phyloP scores from a whole-genome alignment of 352 stramenopile genomes.

The Elongisporangium prolatum region DNA sequence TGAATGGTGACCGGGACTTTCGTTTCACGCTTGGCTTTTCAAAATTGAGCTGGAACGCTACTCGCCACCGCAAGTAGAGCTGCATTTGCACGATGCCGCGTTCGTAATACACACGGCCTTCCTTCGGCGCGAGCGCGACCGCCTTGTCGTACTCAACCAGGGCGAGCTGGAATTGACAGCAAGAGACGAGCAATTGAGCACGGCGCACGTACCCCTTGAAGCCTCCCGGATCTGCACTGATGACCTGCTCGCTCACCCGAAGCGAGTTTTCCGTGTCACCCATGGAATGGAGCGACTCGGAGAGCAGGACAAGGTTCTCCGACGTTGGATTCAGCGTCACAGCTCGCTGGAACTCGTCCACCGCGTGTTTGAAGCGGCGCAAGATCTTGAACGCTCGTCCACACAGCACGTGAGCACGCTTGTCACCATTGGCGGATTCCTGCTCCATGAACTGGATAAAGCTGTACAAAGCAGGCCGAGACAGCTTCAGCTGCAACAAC shows the following conservation, averaged over 20 bases:
- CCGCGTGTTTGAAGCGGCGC: slow-evolving; percentile 54
- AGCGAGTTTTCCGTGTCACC: slow-evolving; percentile 78
- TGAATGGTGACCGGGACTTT: slow-evolving; percentile 28
- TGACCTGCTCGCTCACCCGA: slow-evolving; percentile 66
- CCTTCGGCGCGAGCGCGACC: slow-evolving; percentile 48
- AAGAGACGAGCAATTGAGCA: slow-evolving; percentile 56
- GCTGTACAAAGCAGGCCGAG: slow-evolving; percentile 58
- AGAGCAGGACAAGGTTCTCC: slow-evolving; percentile 75
- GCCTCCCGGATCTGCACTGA: slow-evolving; percentile 48
- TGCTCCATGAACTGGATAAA: slow-evolving; percentile 75
- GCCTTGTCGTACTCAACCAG: slow-evolving; percentile 67
- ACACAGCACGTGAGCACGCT: slow-evolving; percentile 43
- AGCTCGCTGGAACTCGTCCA: slow-evolving; percentile 58
- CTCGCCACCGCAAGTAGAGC: slow-evolving; percentile 58
- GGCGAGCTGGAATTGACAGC: slow-evolving; percentile 34
- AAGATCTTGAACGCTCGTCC: slow-evolving; percentile 69
- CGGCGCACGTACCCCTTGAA: slow-evolving; percentile 63
- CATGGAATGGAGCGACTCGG: slow-evolving; percentile 73
- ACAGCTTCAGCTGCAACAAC: slow-evolving; percentile 50
- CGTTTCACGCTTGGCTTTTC: slow-evolving; percentile 5
- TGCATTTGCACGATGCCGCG: slow-evolving; percentile 70
- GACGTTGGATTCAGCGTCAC: slow-evolving; percentile 53
- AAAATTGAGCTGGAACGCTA: slow-evolving; percentile 47
- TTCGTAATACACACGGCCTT: slow-evolving; percentile 63
- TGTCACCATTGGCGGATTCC: slow-evolving; percentile 21